Conservation (phyloP, 345 rosid species). For the Eucalyptus brandiana region DNA sequence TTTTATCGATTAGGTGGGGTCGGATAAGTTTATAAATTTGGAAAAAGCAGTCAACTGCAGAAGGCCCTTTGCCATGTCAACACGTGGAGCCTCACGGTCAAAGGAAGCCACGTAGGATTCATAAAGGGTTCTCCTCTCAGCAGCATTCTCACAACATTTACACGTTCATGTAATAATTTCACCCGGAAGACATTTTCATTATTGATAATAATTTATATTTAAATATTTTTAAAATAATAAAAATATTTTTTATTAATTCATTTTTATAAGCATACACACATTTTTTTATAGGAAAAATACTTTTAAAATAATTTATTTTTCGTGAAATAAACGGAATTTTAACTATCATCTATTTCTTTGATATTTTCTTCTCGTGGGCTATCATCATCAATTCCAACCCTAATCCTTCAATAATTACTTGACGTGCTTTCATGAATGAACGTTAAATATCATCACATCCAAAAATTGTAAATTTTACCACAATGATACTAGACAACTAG, state of each 20-base stretch:
- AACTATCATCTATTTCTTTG: neutral
- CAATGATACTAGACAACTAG: neutral
- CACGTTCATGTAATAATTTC: neutral
- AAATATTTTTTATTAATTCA: too few species aligned
- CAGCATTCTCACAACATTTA: neutral
- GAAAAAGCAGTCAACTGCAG: neutral
- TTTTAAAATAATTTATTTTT: too few species aligned
- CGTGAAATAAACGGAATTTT: accelerated
- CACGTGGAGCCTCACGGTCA: neutral
- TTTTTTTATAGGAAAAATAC: accelerated
- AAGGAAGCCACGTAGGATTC: neutral
- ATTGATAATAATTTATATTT: neutral
- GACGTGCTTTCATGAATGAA: neutral
- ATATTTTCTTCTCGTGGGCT: neutral
- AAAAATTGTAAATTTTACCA: neutral
- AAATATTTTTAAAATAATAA: accelerated
- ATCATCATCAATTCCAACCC: neutral
- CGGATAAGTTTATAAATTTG: neutral
- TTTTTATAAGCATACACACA: neutral
- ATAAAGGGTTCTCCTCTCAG: neutral
- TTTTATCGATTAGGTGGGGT: too few species aligned
- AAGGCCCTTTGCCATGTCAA: neutral
- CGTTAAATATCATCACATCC: neutral
- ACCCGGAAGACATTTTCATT: too few species aligned
- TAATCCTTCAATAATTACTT: neutral